phyloP scores from a whole-genome alignment of 176 grass and related monocot genomes.

The Chrysopogon serrulatus region DNA sequence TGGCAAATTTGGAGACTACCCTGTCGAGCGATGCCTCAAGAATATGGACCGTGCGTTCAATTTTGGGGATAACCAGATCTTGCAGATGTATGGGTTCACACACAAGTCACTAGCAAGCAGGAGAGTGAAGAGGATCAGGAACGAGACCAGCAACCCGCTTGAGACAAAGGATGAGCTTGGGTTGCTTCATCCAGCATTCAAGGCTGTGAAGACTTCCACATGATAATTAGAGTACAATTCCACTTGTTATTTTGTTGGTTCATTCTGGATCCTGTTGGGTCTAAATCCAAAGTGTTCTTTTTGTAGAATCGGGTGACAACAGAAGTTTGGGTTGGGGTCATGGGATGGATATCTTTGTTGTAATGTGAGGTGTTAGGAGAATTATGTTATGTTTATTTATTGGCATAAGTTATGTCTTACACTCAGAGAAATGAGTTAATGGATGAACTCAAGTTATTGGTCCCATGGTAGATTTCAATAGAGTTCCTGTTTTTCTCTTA shows the following conservation, averaged over 20 bases:
- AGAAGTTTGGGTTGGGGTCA: conserved; percentile 14
- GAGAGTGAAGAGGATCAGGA: conserved; percentile 87
- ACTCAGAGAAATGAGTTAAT: conserved; percentile 23
- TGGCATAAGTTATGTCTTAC: conserved; percentile 36
- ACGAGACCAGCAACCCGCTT: conserved; percentile 79
- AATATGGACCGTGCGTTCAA: conserved; percentile 99
- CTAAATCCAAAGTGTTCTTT: conserved; percentile 42
- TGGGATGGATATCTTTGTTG: conserved; percentile 46
- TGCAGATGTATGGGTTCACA: conserved; percentile 96
- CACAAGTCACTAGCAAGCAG: conserved; percentile 87
- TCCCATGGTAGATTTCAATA: background rate
- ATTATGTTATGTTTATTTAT: conserved; percentile 32
- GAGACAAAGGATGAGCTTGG: conserved; percentile 77
- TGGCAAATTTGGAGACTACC: conserved; percentile 93
- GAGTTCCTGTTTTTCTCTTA: background rate
- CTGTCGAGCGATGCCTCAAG: conserved; percentile 92
- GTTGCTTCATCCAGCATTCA: conserved; percentile 92
- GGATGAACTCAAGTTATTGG: conserved; percentile 21
- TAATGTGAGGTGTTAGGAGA: conserved; percentile 44
- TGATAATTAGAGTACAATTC: conserved; percentile 47
- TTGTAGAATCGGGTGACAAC: conserved; percentile 33
- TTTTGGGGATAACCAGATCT: conserved; percentile 96
- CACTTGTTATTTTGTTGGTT: conserved; percentile 55
- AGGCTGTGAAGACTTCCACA: conserved; percentile 55
- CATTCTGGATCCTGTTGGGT: conserved; percentile 53